Conservation (phyloP, 805 yeast genomes). For the Candida easanensis region DNA sequence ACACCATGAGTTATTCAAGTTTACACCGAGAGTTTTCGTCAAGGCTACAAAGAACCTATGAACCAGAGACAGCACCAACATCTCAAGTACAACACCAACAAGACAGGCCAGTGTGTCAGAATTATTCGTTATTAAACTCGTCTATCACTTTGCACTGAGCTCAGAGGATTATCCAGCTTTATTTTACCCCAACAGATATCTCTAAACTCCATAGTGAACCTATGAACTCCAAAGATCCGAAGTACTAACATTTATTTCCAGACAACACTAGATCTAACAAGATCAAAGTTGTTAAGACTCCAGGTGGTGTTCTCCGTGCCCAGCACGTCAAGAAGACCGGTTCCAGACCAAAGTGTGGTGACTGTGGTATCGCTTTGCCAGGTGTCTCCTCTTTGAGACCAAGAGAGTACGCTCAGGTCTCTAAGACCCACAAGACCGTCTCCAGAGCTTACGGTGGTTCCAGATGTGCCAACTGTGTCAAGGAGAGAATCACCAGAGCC, state of each 20-base stretch:
- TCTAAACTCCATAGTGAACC: neutral
- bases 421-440: slow-evolving; percentile 97
- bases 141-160: too few relatives aligned
- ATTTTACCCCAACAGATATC: too few relatives aligned
- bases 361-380: slow-evolving; percentile 73
- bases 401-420: slow-evolving; percentile 92
- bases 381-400: slow-evolving; percentile 97
- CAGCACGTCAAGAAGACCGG: slow-evolving; percentile 93
- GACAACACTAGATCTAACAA: slow-evolving; percentile 99
- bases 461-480: slow-evolving; percentile 97
- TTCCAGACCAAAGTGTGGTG: slow-evolving; percentile 82
- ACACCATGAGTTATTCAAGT: too few relatives aligned
- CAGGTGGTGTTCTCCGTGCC: slow-evolving; percentile 98
- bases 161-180: too few relatives aligned
- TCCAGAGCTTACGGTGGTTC: slow-evolving; percentile 99
- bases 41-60: too few relatives aligned
- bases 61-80: too few relatives aligned
- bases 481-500: slow-evolving; percentile 99
- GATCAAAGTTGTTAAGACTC: slow-evolving; percentile 99
- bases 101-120: too few relatives aligned
- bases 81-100: too few relatives aligned
- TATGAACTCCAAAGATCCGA: slow-evolving; percentile 4
- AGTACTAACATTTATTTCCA: neutral
- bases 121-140: too few relatives aligned
- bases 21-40: too few relatives aligned